Conservation (phyloP, 2,329 filamentous ascomycete genomes). For the Cytospora piceicola region DNA sequence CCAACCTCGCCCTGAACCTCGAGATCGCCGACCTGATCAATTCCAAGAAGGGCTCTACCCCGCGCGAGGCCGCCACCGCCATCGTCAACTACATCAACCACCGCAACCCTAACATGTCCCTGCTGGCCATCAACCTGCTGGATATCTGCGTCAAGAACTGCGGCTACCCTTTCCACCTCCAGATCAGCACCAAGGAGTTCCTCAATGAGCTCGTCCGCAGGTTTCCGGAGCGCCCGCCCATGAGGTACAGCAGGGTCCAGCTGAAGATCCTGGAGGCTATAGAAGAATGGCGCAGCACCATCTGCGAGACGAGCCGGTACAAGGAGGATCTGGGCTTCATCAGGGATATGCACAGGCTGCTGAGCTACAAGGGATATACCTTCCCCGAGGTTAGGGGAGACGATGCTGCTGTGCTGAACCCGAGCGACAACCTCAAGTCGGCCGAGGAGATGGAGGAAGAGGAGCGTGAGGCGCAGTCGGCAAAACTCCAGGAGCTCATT, state of each 20-base stretch:
- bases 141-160: conserved; percentile 99
- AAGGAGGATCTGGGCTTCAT: conserved; percentile 97
- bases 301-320: conserved; percentile 97
- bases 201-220: conserved; percentile 96
- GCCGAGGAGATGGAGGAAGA: conserved; percentile 99
- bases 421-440: conserved; percentile 94
- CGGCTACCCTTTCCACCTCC: conserved; percentile 97
- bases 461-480: conserved; percentile 90
- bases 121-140: conserved; percentile 87
- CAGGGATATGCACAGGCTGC: conserved; percentile 91
- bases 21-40: conserved; percentile 98
- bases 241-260: conserved; percentile 85
- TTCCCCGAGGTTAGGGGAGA: conserved; percentile 92
- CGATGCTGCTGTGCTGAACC: conserved; percentile 94
- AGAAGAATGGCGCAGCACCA: conserved; percentile 97
- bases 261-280: conserved; percentile 92
- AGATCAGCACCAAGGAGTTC: conserved; percentile 98
- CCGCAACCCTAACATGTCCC: conserved; percentile 91
- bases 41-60: conserved; percentile 93
- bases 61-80: conserved; percentile 89
- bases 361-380: conserved; percentile 96
- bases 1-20: conserved; percentile 92
- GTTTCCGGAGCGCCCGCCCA: conserved; percentile 90
- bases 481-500: conserved; percentile 97
- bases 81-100: conserved; percentile 97